Percentiles rank a stretch among this genome's conserved stretches.
These are phyloP conservation scores for Bipolaris cookei DNA, from an alignment of 2,329 filamentous ascomycete genomes.

Conservation along the genomic window DNA sequence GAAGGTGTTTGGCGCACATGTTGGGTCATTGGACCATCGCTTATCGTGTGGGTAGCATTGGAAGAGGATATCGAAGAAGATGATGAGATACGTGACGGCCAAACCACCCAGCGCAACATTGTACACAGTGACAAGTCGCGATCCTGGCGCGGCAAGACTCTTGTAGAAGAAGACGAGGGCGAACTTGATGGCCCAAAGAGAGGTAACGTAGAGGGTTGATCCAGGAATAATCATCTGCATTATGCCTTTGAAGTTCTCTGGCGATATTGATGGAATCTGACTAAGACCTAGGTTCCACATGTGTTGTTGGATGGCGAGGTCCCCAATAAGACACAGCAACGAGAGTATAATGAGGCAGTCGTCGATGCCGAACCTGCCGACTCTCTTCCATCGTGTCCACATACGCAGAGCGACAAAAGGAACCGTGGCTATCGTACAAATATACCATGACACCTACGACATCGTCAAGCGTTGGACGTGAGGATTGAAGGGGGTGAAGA, in stretches of 20 bases:
- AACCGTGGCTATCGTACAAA: conserved; percentile 39
- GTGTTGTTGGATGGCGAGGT: conserved; percentile 34
- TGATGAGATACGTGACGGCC: conserved; percentile 38
- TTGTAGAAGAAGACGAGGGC: conserved; percentile 54
- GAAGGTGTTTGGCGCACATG: conserved; percentile 16
- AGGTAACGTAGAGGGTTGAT: conserved; percentile 51
- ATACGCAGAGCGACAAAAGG: conserved; percentile 40
- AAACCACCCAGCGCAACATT: conserved; percentile 46
- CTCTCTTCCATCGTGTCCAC: conserved; percentile 36
- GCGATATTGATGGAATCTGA: conserved; percentile 22
- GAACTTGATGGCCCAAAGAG: conserved; percentile 52
- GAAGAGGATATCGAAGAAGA: conserved; percentile 52
- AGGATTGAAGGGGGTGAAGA: not conserved
- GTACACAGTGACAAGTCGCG: conserved; percentile 48
- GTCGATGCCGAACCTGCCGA: conserved; percentile 38
- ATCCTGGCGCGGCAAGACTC: conserved; percentile 47
- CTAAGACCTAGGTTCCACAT: conserved; percentile 44
- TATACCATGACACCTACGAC: conserved; percentile 44
- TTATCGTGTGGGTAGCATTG: conserved; percentile 48
- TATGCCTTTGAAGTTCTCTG: conserved; percentile 28
- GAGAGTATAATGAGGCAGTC: conserved; percentile 43
- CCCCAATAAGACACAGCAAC: conserved; percentile 38
- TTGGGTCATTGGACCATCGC: conserved; percentile 31
- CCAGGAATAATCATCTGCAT: conserved; percentile 51
- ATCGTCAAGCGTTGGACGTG: conserved; percentile 8